Conservation (phyloP, 176 grass and related monocot species). For the Musa itinerans region DNA sequence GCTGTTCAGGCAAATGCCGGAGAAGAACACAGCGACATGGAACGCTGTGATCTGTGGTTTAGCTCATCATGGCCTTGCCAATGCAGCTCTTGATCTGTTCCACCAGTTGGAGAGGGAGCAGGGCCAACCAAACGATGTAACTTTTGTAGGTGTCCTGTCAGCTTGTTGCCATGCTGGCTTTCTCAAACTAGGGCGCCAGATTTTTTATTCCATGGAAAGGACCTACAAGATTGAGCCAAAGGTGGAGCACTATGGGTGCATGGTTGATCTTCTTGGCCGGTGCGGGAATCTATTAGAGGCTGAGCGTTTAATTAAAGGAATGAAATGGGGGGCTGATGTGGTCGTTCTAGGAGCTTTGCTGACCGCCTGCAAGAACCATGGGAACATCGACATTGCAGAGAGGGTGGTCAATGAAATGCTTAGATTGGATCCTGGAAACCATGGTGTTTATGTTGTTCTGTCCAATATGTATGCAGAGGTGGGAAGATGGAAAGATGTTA, state of each 20-base stretch:
- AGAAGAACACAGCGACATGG: slow-evolving; percentile 27
- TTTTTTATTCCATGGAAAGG: slow-evolving; percentile 40
- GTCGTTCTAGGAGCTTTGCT: slow-evolving; percentile 39
- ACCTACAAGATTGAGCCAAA: slow-evolving; percentile 24
- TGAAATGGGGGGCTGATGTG: slow-evolving; percentile 22
- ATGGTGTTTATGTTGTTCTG: slow-evolving; percentile 47
- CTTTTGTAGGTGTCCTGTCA: slow-evolving; percentile 29
- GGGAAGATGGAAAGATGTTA: slow-evolving; percentile 43
- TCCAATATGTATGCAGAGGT: slow-evolving; percentile 52
- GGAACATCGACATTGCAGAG: slow-evolving; percentile 34
- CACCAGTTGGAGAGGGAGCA: slow-evolving; percentile 18
- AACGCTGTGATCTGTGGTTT: slow-evolving; percentile 40
- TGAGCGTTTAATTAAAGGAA: slow-evolving; percentile 40
- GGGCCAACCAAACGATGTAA: slow-evolving; percentile 29
- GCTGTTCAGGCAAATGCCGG: slow-evolving; percentile 30
- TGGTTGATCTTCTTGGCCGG: slow-evolving; percentile 48
- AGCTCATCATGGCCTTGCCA: slow-evolving; percentile 30
- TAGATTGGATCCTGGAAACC: slow-evolving; percentile 36
- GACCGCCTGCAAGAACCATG: slow-evolving; percentile 40
- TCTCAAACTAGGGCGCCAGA: slow-evolving; percentile 20
- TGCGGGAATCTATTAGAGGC: slow-evolving; percentile 31
- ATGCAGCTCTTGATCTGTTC: slow-evolving; percentile 24
- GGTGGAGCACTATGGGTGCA: slow-evolving; percentile 48
- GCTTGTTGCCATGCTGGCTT: slow-evolving; percentile 35
- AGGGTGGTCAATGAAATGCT: slow-evolving; percentile 38